Evolutionary conservation across 148 eudicot species (phyloP).

Genomic region (Heliosperma pusillum): DNA sequence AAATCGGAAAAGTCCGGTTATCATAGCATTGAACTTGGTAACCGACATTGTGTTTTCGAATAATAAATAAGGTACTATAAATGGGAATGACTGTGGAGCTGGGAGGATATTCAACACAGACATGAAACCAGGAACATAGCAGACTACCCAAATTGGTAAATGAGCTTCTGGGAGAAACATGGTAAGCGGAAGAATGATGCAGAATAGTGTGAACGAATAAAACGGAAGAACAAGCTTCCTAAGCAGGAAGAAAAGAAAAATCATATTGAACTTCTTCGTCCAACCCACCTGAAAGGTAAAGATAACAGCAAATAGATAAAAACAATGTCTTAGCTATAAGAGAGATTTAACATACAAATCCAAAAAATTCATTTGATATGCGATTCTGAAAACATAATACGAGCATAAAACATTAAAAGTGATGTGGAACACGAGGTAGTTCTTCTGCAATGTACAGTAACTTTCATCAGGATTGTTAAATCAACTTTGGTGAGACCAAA

Average conservation of each 20-base stretch:
- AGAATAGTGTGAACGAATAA: constrained; percentile 90
- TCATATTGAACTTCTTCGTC: constrained; percentile 71
- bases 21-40: constrained; percentile 91
- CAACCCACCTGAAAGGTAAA: constrained; percentile 65
- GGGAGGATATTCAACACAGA: constrained; percentile 80
- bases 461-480: background rate
- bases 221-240: constrained; percentile 89
- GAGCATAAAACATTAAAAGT: background rate
- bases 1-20: constrained; percentile 75
- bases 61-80: constrained; percentile 75
- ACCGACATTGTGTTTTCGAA: constrained; percentile 96
- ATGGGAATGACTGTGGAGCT: constrained; percentile 82
- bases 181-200: constrained; percentile 84
- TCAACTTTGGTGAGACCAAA: background rate
- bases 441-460: background rate
- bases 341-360: background rate
- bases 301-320: constrained; percentile 5
- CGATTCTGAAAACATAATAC: constrained; percentile 7
- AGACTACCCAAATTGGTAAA: constrained; percentile 86
- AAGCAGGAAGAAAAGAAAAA: constrained; percentile 80
- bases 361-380: background rate
- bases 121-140: constrained; percentile 85
- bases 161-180: constrained; percentile 95
- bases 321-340: background rate
- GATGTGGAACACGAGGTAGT: background rate